Evolutionary conservation across 164 flowering plant species (phyloP).

Genomic region (Chimonanthus salicifolius): DNA sequence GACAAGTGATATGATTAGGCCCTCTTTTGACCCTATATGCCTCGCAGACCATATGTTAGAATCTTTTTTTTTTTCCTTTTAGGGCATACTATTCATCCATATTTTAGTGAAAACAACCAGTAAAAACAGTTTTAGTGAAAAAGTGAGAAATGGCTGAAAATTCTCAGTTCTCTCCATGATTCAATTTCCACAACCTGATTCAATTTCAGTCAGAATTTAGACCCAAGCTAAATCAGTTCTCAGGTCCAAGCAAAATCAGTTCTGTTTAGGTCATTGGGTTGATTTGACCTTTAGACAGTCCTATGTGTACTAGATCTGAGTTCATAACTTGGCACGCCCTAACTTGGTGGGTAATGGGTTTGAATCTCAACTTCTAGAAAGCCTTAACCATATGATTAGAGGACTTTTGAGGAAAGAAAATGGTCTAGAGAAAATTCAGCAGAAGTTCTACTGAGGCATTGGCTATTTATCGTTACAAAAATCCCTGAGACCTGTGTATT

Average conservation of each 20-base stretch:
- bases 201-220: background rate
- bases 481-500: too few relatives aligned
- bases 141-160: background rate
- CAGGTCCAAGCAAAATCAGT: background rate
- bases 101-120: too few relatives aligned
- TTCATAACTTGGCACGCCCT: background rate
- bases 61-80: background rate
- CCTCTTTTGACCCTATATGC: background rate
- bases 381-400: background rate
- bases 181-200: background rate
- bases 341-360: background rate
- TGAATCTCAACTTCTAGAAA: background rate
- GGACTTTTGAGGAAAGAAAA: background rate
- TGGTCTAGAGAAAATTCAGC: too few relatives aligned
- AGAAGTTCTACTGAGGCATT: too few relatives aligned
- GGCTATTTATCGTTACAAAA: too few relatives aligned
- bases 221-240: background rate
- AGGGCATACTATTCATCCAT: background rate
- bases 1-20: background rate
- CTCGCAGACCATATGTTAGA: background rate
- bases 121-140: background rate
- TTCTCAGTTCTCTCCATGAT: background rate
- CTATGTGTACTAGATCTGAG: background rate
- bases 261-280: background rate
- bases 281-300: background rate